Conservation (phyloP, 2,329 filamentous ascomycete genomes). For the Sporothrix pallida region DNA sequence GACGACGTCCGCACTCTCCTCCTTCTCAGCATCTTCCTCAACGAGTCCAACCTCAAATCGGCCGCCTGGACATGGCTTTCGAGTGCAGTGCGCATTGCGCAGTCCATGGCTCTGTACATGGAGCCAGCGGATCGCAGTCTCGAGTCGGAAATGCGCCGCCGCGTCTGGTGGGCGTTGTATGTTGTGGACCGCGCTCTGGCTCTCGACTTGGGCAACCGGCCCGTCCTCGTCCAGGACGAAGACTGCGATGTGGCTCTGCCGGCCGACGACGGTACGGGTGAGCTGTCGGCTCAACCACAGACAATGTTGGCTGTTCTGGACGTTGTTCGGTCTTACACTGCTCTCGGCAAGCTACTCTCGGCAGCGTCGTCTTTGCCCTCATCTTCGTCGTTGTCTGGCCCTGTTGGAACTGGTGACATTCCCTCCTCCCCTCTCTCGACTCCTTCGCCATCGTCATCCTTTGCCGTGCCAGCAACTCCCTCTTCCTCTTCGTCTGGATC, state of each 20-base stretch:
- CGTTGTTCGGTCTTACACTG: slow-evolving; percentile 77
- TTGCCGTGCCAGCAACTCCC: background rate
- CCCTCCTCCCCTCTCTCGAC: slow-evolving; percentile 31
- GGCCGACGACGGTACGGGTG: slow-evolving; percentile 73
- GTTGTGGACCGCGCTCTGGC: slow-evolving; percentile 82
- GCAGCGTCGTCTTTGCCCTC: background rate
- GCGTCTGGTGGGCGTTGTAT: slow-evolving; percentile 95
- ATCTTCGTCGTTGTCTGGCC: no score
- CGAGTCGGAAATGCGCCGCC: slow-evolving; percentile 82
- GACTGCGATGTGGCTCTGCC: slow-evolving; percentile 88
- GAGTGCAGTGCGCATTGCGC: slow-evolving; percentile 76
- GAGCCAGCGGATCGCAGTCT: slow-evolving; percentile 64
- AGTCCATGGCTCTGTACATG: slow-evolving; percentile 80
- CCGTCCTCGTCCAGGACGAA: slow-evolving; percentile 80
- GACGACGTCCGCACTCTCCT: slow-evolving; percentile 76
- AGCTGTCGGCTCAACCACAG: slow-evolving; percentile 47
- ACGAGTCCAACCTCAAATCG: slow-evolving; percentile 85
- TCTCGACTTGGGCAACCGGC: slow-evolving; percentile 74
- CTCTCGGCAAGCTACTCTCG: slow-evolving; percentile 68
- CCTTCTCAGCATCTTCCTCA: slow-evolving; percentile 77
- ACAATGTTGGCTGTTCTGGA: slow-evolving; percentile 81
- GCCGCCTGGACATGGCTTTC: slow-evolving; percentile 87
- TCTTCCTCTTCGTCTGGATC: background rate
- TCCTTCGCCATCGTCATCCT: slow-evolving; percentile 26
- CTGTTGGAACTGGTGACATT: background rate